Evolutionary conservation across 208 protist species (phyloP), one percentile per base, ranked within the genome.

Genomic region (Vickermania ingenoplastis): DNA sequence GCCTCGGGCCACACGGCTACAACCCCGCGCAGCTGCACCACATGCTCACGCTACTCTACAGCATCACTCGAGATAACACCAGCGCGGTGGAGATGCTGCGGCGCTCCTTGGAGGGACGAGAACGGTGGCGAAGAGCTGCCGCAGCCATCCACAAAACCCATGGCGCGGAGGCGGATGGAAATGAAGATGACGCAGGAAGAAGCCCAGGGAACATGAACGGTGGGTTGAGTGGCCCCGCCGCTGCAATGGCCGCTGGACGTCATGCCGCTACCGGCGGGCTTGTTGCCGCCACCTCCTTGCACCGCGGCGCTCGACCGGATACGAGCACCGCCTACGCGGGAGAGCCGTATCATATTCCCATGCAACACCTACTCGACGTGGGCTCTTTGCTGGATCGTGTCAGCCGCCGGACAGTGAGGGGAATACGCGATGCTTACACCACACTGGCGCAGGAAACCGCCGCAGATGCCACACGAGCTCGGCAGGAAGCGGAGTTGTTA

Each of bases 41-140:
- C 69, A 67, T 70, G n/a, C 56, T 89, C 28, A 81, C 67, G 17
- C 59, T 95, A n/a, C 57, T 91, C 22, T 73, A 86, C 61, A 91
- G 81, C 55, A 71, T 73, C 11, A 27, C 77, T 23, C 49, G 82
- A 14, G 75, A 90, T 54, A 60, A 85, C 64, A 74, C 71, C 4
- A 62, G 62, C 7, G 88, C 84, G 3, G 65, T 82, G 29, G 63
- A 78, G 27, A 63, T 80, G 53, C 50, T 94, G 25, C 48, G 57
- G 31, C 71, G 69, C 27, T 75, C 77, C 11, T 63, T 61, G 65
- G 61, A 69, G 54, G 27, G 48, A 62, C n/a, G n/a, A n/a, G n/a
- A n/a, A n/a, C n/a, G n/a, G n/a, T 49, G 31, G 36, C 48, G n/a
- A 17, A 17, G 0, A 36, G 59, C 17, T n/a, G 27, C 4, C 11